Percentiles rank a stretch among this genome's conserved stretches.
Evolutionary conservation across 2,329 filamentous ascomycete species (phyloP).

Genomic region (Claviceps quebecensis): DNA sequence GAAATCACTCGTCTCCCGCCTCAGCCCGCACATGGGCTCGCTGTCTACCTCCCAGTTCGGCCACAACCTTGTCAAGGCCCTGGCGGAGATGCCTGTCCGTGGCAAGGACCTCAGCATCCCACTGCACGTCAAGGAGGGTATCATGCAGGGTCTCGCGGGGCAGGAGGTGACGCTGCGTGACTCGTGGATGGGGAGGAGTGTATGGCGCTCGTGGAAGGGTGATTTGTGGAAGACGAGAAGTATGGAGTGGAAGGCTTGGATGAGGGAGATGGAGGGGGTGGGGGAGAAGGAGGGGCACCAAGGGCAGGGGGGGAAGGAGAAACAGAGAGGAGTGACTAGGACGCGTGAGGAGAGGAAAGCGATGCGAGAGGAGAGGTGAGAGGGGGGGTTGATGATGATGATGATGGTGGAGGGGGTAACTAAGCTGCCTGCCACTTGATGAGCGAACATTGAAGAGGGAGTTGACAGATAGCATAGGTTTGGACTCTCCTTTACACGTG

Average conservation of each 20-base stretch:
- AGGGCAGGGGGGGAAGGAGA: not conserved
- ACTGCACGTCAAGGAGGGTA: slow-evolving; percentile 42
- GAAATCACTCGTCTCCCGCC: slow-evolving; percentile 35
- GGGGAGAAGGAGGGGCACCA: not conserved
- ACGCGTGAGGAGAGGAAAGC: too few species aligned
- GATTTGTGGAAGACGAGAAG: slow-evolving; percentile 41
- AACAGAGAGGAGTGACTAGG: too few species aligned
- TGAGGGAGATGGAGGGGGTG: slow-evolving; percentile 30
- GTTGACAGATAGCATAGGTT: too few species aligned
- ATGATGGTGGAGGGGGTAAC: too few species aligned
- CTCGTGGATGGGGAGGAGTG: slow-evolving; percentile 39
- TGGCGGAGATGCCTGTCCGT: slow-evolving; percentile 35
- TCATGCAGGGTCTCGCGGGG: slow-evolving; percentile 34
- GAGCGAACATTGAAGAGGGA: too few species aligned
- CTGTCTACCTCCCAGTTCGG: slow-evolving; percentile 37
- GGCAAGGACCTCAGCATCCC: slow-evolving; percentile 35
- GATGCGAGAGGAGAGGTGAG: too few species aligned
- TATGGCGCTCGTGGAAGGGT: slow-evolving; percentile 44
- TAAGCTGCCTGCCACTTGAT: too few species aligned
- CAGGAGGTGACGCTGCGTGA: slow-evolving; percentile 36
- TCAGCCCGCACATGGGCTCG: slow-evolving; percentile 30
- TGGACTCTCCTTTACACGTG: too few species aligned
- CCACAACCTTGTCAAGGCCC: slow-evolving; percentile 35
- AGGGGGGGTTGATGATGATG: too few species aligned
- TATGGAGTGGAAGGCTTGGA: slow-evolving; percentile 42